phyloP scores from a whole-genome alignment of 306 rosid genomes.

The Pyrus betulifolia region DNA sequence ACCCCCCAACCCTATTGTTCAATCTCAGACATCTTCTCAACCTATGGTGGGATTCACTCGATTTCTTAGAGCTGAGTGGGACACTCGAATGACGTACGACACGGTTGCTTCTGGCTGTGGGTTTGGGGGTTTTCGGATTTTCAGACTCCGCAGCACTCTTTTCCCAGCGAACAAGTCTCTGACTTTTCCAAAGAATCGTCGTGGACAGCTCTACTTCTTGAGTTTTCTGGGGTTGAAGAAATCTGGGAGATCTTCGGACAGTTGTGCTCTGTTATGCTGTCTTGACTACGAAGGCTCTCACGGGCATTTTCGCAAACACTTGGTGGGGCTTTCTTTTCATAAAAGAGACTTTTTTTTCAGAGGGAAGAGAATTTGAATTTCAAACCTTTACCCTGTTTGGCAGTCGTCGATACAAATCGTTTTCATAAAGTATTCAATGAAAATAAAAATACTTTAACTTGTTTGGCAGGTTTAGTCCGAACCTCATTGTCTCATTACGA shows the following conservation, averaged over 20 bases:
- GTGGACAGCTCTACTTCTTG: neutral
- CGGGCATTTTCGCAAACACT: slow-evolving; percentile 53
- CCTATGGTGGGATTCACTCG: neutral
- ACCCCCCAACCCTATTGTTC: slow-evolving; percentile 11
- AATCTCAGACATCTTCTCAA: slow-evolving; percentile 22
- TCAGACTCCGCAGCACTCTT: neutral
- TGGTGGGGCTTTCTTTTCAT: slow-evolving; percentile 10
- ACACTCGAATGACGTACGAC: neutral
- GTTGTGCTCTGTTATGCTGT: neutral
- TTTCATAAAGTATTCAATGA: no score
- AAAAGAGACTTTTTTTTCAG: neutral
- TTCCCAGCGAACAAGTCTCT: neutral
- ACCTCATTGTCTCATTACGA: neutral
- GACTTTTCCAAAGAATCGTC: neutral
- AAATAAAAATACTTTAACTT: no score
- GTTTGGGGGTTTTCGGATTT: slow-evolving; percentile 2
- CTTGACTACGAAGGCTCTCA: slow-evolving; percentile 11
- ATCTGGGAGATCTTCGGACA: slow-evolving; percentile 20
- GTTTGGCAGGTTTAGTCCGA: no score
- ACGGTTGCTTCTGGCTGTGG: slow-evolving; percentile 5
- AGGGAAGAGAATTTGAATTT: slow-evolving; percentile 17
- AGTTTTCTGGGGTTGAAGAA: neutral
- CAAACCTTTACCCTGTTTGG: neutral
- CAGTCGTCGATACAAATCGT: neutral
- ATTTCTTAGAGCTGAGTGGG: neutral